Evolutionary conservation across 176 grass and related monocot species (phyloP).

Genomic region (Stipa capillata): DNA sequence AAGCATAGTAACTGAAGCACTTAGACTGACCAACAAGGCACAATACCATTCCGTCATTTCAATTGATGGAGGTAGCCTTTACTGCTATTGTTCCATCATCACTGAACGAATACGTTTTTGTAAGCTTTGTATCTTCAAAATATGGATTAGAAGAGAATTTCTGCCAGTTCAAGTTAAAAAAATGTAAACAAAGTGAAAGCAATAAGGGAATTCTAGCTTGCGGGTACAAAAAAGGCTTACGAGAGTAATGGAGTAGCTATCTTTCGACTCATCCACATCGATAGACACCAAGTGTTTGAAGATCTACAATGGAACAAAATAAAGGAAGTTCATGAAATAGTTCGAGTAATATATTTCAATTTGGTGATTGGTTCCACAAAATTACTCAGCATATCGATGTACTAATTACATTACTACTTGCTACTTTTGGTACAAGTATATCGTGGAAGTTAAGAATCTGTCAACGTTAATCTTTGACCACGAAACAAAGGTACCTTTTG

Average conservation of each 20-base stretch:
- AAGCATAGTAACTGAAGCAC: background rate
- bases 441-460: background rate
- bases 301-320: conserved; percentile 42
- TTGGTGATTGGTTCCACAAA: background rate
- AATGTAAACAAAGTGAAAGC: conserved; percentile 15
- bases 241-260: conserved; percentile 75
- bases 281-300: conserved; percentile 79
- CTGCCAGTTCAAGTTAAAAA: conserved; percentile 33
- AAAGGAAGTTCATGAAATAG: background rate
- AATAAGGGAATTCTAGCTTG: background rate
- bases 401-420: background rate
- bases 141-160: conserved; percentile 67
- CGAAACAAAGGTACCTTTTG: conserved; percentile 42
- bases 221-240: conserved; percentile 33
- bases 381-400: background rate
- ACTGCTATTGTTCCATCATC: conserved; percentile 52
- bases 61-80: conserved; percentile 67
- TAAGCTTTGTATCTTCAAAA: conserved; percentile 75
- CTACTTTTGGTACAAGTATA: background rate
- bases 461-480: background rate
- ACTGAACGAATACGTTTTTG: conserved; percentile 57
- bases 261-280: conserved; percentile 73
- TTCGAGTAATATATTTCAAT: background rate
- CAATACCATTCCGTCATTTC: conserved; percentile 80
- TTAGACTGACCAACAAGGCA: background rate